Base-by-base conservation (phyloP, 805 yeast species). In the Lipomyces kockii region DNA sequence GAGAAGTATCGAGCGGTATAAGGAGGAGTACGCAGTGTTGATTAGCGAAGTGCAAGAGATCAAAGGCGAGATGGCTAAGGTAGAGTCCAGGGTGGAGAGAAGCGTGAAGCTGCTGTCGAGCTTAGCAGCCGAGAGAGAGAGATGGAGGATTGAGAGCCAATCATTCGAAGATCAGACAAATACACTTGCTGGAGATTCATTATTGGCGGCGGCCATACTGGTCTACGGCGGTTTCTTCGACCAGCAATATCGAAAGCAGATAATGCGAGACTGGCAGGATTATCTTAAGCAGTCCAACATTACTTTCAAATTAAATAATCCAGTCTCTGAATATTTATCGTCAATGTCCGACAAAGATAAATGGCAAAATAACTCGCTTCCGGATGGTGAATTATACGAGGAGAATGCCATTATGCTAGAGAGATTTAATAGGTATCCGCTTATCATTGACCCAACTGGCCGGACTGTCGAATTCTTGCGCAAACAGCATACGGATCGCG, bases 41-140 rank as follows among this genome's bases (percentile, higher is more conserved):
- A 91, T 94, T 39, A 81, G 97, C 67, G 93, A 91, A 49, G 83
- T 91, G 0, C 97, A 94, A 75, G 79, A 81, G 39, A 86, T 92
- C 55, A 93, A 90, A 76, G 73, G 80, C 0, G 94, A 91, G 74
- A 89, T 93, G 89, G 76, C 76, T 2, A 72, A 74, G 1, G 94
- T 92, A 8, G 86, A 86, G 66, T 62, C 60, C 1, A 90, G 86
- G 67, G 89, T 91, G 1, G 77, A 75, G 0, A 81, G 97, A 54
- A 89, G 97, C 66, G 77, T 84, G 65, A 75, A 80, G 12, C 80
- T 94, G 53, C 79, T 93, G 37, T 87, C 85, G 4, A 87, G 86
- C 71, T 80, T 93, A 68, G 83, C 88, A 0, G 76, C 77, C 0
- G 98, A 93, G 76, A 84, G 89, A 70, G 76, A 80, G 3, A 83